Conservation (phyloP, 768 basidiomycete genomes). For the Lyophyllum semitale region DNA sequence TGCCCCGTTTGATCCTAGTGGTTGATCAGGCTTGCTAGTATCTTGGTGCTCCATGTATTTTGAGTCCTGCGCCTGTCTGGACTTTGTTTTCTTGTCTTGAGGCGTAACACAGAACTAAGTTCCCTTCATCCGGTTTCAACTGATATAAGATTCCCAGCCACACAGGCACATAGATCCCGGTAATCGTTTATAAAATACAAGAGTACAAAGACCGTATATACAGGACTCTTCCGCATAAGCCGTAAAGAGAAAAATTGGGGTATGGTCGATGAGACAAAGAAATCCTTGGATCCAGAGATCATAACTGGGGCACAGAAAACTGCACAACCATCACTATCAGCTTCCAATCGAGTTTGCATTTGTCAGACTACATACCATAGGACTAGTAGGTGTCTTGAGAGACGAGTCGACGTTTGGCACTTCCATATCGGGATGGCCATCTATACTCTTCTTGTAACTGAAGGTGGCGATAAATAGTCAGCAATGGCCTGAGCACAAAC, state of each 20-base stretch:
- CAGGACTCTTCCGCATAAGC: neutral
- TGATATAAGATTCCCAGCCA: neutral
- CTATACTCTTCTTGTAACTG: constrained; percentile 34
- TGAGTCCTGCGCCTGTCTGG: neutral
- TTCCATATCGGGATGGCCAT: constrained; percentile 14
- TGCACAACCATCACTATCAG: neutral
- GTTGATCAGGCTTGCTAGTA: neutral
- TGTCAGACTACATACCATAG: constrained; percentile 9
- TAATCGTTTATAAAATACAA: neutral
- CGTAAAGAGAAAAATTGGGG: neutral
- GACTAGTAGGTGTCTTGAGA: constrained; percentile 10
- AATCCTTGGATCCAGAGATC: neutral
- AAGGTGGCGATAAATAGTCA: neutral
- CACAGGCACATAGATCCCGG: neutral
- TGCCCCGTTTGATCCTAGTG: constrained; percentile 64
- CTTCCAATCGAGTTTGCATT: neutral
- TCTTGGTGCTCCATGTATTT: neutral
- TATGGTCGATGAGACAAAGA: neutral
- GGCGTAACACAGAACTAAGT: too few species aligned
- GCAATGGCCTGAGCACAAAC: neutral
- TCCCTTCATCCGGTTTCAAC: neutral
- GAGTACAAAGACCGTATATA: neutral
- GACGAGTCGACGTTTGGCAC: constrained; percentile 19
- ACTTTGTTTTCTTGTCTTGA: neutral
- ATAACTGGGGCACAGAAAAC: neutral